These are phyloP conservation scores for Hymenoscyphus fraxineus DNA, from an alignment of 2,329 filamentous ascomycete genomes.

Conservation along the genomic window DNA sequence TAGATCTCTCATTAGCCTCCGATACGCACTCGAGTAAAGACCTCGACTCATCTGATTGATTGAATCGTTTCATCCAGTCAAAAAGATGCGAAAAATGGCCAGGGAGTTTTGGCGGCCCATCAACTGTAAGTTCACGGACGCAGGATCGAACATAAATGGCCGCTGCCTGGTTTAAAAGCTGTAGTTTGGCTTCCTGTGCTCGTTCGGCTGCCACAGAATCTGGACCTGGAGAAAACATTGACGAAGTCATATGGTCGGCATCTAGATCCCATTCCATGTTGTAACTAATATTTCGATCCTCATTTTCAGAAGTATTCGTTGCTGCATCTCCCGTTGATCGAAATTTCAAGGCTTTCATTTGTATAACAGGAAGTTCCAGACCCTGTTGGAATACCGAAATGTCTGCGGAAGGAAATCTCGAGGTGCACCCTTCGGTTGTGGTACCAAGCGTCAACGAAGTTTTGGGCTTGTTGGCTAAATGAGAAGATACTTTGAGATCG, in stretches of 20 bases:
- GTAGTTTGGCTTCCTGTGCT: not conserved
- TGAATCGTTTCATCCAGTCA: constrained; percentile 15
- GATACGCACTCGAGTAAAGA: not conserved
- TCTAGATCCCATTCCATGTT: constrained; percentile 2
- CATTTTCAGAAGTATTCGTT: not conserved
- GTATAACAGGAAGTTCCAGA: not conserved
- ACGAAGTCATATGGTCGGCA: constrained; percentile 1
- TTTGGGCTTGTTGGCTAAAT: constrained; percentile 7
- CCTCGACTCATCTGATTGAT: constrained; percentile 10
- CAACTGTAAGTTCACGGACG: not conserved
- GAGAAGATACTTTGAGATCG: constrained; percentile 31
- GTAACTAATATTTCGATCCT: not conserved
- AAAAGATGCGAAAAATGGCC: constrained; percentile 6
- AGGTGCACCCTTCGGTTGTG: not conserved
- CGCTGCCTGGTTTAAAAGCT: constrained; percentile 7
- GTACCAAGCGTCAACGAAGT: constrained; percentile 8
- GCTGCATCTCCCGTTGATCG: not conserved
- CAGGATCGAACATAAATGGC: constrained; percentile 6
- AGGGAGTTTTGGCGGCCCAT: not conserved
- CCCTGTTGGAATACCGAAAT: constrained; percentile 6
- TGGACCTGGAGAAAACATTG: not conserved
- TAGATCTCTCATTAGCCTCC: constrained; percentile 9
- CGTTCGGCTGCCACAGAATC: not conserved
- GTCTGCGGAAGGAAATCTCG: not conserved
- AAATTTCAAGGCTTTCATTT: not conserved